A percentile compares a stretch with the other conserved stretches of the same genome.
Conservation (phyloP, 768 basidiomycete species). For the Agrocybe pediades region DNA sequence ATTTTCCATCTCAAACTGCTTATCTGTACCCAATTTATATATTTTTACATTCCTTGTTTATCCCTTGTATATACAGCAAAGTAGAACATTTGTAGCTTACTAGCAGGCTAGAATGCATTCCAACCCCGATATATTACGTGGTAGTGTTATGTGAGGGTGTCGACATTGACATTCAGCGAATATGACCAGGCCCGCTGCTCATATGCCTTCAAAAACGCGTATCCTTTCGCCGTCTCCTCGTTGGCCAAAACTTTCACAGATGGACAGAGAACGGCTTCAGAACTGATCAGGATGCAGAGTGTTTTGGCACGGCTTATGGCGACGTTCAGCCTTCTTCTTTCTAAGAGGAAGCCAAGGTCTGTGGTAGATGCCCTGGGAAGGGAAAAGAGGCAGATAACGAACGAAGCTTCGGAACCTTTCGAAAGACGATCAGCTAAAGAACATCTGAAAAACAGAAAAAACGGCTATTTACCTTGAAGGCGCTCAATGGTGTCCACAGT, state of each 20-base stretch:
- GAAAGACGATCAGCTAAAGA: neutral
- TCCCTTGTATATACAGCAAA: neutral
- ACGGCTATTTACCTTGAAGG: slow-evolving; percentile 40
- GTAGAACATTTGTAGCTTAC: neutral
- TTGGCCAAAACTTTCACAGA: slow-evolving; percentile 44
- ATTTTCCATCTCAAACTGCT: neutral
- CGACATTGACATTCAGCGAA: slow-evolving; percentile 36
- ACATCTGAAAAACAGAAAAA: neutral
- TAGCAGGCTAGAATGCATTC: no score
- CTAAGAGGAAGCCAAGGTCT: slow-evolving; percentile 46
- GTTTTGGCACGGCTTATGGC: slow-evolving; percentile 56
- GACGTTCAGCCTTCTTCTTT: slow-evolving; percentile 51
- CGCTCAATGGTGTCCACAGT: slow-evolving; percentile 53
- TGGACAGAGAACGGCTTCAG: slow-evolving; percentile 44
- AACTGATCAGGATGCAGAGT: slow-evolving; percentile 49
- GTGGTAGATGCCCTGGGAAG: slow-evolving; percentile 36
- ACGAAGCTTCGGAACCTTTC: slow-evolving; percentile 52
- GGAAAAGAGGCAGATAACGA: slow-evolving; percentile 56
- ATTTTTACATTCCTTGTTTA: neutral
- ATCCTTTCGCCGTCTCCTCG: slow-evolving; percentile 47
- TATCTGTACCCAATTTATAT: neutral
- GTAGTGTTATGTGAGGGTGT: slow-evolving; percentile 21
- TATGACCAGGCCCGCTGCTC: slow-evolving; percentile 52
- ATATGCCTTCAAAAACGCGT: slow-evolving; percentile 48
- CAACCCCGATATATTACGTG: neutral